Base-by-base conservation (phyloP, 192 early-diverging fungal genomes). In the Radiomyces spectabilis region DNA sequence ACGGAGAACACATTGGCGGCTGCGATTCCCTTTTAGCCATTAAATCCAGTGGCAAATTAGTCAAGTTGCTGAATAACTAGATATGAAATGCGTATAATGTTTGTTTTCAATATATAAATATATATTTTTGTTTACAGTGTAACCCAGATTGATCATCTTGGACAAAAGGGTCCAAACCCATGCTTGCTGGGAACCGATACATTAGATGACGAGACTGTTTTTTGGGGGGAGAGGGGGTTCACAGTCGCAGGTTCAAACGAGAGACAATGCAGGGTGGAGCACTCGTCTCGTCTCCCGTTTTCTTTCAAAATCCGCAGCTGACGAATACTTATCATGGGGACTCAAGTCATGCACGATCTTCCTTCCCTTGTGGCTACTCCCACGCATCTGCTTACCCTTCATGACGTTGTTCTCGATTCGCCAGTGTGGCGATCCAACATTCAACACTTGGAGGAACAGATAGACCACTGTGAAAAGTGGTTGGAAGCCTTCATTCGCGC, bases 1-100 rank as follows among this genome's bases (percentile, higher is more conserved):
- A 74, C 15, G 59, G 73, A 35, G 51, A 80, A 37, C 87, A 89
- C 50, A 61, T 87, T 50, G 87, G 85, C 35, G 87, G 86, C 34
- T 78, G 75, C 51, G 76, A 79, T 45, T 55, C 73, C 18, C 71
- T 86, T 2, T 37, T 71, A 1, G 58, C 44, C 15, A 59, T 72
- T 10, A 55, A 85, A 16, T 51, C 50, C 10, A 65, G 39, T 27
- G 76, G 71, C 39, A 47, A 65, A 37, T 70, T 86, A 29, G 40
- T 74, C 40, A 33, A 73, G 29, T 30, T 81, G 25, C n/a, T n/a
- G n/a, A n/a, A n/a, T n/a, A n/a, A n/a, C n/a, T n/a, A n/a, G n/a
- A n/a, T n/a, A n/a, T n/a, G n/a, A n/a, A n/a, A n/a, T n/a, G n/a
- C n/a, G n/a, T n/a, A n/a, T n/a, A n/a, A n/a, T n/a, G n/a, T n/a